Evolutionary conservation across 202 grass and related monocot species (phyloP).

Genomic region (Elaeis oleifera): DNA sequence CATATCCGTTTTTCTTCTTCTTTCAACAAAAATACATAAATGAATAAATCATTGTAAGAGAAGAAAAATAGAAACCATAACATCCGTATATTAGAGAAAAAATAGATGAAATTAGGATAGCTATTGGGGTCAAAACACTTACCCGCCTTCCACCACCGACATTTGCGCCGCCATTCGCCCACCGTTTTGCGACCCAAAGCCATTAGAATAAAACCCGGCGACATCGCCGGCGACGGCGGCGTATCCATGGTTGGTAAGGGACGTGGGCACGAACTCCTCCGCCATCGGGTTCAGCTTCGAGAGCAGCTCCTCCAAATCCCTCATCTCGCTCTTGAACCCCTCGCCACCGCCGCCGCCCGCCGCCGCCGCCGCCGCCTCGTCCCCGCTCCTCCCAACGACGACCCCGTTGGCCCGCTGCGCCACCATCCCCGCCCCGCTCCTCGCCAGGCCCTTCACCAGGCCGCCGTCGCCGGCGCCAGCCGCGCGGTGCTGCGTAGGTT

Average conservation of each 20-base stretch:
- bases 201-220: slow-evolving; percentile 26
- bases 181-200: slow-evolving; percentile 24
- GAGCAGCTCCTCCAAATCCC: slow-evolving; percentile 95
- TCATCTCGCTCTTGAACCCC: slow-evolving; percentile 78
- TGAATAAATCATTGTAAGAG: too few species aligned
- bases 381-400: not conserved
- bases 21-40: slow-evolving; percentile 2
- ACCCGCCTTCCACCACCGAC: slow-evolving; percentile 51
- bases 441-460: slow-evolving; percentile 4
- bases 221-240: slow-evolving; percentile 20
- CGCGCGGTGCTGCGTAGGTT: too few species aligned
- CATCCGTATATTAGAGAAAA: too few species aligned
- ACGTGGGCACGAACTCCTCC: slow-evolving; percentile 91
- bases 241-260: slow-evolving; percentile 26
- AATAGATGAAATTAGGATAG: too few species aligned
- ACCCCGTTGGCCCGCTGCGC: not conserved
- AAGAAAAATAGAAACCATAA: too few species aligned
- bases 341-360: slow-evolving; percentile 14
- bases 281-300: slow-evolving; percentile 99
- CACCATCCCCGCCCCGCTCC: slow-evolving; percentile 3
- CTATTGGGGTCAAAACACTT: slow-evolving; percentile 16
- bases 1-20: slow-evolving; percentile 51
- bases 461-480: not conserved
- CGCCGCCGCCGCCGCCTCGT: slow-evolving; percentile 16
- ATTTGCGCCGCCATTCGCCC: slow-evolving; percentile 33